phyloP scores from a whole-genome alignment of 2,329 filamentous ascomycete genomes.

The Ascochyta viciae-villosae region DNA sequence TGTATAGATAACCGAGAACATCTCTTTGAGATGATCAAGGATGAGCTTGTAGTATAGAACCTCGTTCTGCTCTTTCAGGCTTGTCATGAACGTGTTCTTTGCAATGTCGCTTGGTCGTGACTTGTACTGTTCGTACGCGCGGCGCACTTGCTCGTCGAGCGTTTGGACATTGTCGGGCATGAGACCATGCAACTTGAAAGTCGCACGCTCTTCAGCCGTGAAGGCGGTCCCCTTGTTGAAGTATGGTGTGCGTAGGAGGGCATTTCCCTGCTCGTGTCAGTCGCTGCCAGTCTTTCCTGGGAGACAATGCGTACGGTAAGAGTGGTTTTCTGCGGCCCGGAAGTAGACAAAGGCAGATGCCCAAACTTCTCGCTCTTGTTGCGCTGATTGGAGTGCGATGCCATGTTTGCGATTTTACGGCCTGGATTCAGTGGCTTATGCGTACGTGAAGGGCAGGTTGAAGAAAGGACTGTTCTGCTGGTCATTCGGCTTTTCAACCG shows the following conservation, averaged over 20 bases:
- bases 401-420: conserved; percentile 17
- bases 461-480: background rate
- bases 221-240: conserved; percentile 89
- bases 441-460: background rate
- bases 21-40: conserved; percentile 79
- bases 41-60: conserved; percentile 82
- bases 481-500: background rate
- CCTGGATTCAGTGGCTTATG: background rate
- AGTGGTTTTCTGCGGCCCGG: conserved; percentile 50
- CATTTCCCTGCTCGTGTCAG: conserved; percentile 43
- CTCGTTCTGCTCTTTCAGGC: conserved; percentile 83
- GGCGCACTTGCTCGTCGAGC: conserved; percentile 75
- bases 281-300: background rate
- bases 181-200: conserved; percentile 75
- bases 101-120: conserved; percentile 69
- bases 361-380: conserved; percentile 48
- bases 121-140: conserved; percentile 82
- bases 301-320: conserved; percentile 41
- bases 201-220: conserved; percentile 68
- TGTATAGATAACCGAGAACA: conserved; percentile 91
- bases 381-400: conserved; percentile 19
- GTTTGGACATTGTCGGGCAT: conserved; percentile 76
- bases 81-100: conserved; percentile 89
- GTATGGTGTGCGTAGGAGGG: conserved; percentile 68
- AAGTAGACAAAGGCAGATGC: conserved; percentile 52